Base-by-base conservation (phyloP, 2,329 filamentous ascomycete genomes). In the Lanzia echinophila region DNA sequence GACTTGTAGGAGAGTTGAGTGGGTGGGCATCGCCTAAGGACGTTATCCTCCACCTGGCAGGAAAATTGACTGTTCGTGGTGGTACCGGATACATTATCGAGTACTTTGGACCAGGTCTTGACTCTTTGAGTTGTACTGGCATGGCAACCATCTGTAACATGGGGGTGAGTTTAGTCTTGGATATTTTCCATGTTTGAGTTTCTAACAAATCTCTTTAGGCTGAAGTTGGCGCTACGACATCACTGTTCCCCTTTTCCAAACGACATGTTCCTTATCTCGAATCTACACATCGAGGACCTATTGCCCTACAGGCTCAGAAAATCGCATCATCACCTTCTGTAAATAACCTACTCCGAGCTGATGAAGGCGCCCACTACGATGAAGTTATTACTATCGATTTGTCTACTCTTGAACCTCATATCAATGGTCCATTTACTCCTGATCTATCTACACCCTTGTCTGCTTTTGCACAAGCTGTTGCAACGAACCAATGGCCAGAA, bases 1-100 rank as follows among this genome's bases (percentile, higher is more conserved):
- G 85, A 67, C 78, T 97, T 41, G 86, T 86, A 56, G 94, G 94
- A 62, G 75, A 88, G 72, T 80, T 99, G 56, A 88, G 77, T 69
- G 90, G 88, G 66, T 99, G 94, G 94, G 86, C 90, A 1, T 85
- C 90, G 22, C 92, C 94, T 41, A 99, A 99, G 77, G 94, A 99
- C 68, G 82, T 99, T 53, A 99, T 99, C 67, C 77, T 99, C 56
- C 81, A 87, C 63, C 81, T 99, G 46, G 92, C 91, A 36, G 94
- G 94, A 36, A 83, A 87, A 69, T 78, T 99, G 59, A 97, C 92
- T 6, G 94, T 99, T 42, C 82, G 90, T 53, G 94, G 94, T 59
- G 94, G 94, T 43, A 99, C 94, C 32, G 94, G 94, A 24, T 96
- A 83, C 66, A 87, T 99, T 55, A 88, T 99, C 56, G 94, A 99